Conservation (phyloP, 1,139 yeast species). For the Yamadazyma dushanensis region DNA sequence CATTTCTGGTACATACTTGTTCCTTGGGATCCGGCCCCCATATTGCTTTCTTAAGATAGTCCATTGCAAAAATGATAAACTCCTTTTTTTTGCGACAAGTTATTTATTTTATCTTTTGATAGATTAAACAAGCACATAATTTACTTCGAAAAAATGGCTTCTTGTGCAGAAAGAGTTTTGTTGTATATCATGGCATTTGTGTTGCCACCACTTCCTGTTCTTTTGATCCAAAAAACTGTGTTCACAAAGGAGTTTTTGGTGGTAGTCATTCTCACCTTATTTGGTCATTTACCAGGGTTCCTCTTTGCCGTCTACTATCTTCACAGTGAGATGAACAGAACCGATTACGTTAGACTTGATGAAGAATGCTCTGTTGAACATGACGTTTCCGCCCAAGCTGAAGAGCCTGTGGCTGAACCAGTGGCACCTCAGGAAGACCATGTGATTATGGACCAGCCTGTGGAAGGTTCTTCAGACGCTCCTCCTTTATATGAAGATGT, state of each 20-base stretch:
- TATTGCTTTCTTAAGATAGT: conserved; percentile 70
- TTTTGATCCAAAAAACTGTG: conserved; percentile 28
- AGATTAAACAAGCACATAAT: too few species aligned
- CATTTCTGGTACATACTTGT: conserved; percentile 47
- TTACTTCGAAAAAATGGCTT: conserved; percentile 44
- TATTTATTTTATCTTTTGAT: neutral
- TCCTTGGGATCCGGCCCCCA: conserved; percentile 98
- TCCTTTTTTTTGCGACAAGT: conserved; percentile 4
- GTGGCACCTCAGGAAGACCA: conserved; percentile 4
- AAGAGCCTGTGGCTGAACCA: conserved; percentile 1
- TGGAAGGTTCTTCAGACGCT: conserved; percentile 15
- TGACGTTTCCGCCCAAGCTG: neutral
- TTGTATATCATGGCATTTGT: conserved; percentile 34
- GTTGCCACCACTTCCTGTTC: conserved; percentile 43
- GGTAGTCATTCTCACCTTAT: conserved; percentile 33
- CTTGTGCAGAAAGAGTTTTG: conserved; percentile 19
- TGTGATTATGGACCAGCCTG: too few species aligned
- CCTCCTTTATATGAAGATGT: conserved; percentile 17
- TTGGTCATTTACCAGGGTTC: conserved; percentile 41
- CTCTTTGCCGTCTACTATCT: conserved; percentile 36
- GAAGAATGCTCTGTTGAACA: conserved; percentile 16
- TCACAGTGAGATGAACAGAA: conserved; percentile 19
- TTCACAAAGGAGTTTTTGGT: conserved; percentile 38
- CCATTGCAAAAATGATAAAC: conserved; percentile 6
- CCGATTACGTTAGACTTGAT: conserved; percentile 23